These are phyloP conservation scores for Chrysanthemum seticuspe DNA, from an alignment of 129 eudicot genomes.

Conservation along the genomic window DNA sequence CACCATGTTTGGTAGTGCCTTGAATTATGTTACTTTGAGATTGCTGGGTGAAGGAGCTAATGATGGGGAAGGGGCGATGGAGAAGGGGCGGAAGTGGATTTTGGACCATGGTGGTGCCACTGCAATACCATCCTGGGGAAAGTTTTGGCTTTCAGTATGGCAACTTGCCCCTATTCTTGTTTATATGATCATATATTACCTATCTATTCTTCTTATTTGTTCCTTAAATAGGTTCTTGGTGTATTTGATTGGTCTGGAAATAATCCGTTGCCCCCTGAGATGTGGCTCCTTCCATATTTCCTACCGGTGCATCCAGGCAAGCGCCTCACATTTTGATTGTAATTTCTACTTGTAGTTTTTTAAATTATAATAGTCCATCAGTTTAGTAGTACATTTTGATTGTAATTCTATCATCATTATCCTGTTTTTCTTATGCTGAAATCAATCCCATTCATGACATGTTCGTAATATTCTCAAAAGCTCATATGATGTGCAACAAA, in stretches of 20 bases:
- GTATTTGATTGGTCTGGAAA: conserved; percentile 93
- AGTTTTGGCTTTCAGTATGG: conserved; percentile 90
- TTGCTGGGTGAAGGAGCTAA: conserved; percentile 84
- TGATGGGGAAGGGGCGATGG: conserved; percentile 87
- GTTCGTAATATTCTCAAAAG: too few species aligned
- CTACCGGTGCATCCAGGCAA: conserved; percentile 91
- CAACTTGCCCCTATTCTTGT: conserved; percentile 29
- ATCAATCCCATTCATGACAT: too few species aligned
- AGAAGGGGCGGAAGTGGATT: conserved; percentile 88
- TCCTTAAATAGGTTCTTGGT: conserved; percentile 70
- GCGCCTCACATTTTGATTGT: background rate
- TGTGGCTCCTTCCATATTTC: conserved; percentile 76
- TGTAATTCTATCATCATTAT: too few species aligned
- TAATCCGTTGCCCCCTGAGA: conserved; percentile 93
- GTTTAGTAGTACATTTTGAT: too few species aligned
- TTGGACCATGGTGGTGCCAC: conserved; percentile 94
- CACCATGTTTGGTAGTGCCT: conserved; percentile 88
- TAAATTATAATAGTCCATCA: too few species aligned
- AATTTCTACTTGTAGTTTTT: background rate
- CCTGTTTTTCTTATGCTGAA: too few species aligned
- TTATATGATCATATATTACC: background rate
- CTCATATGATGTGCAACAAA: too few species aligned
- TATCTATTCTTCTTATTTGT: conserved; percentile 12
- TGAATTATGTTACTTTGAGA: conserved; percentile 87
- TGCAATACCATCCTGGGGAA: conserved; percentile 92